A percentile compares a stretch with the other conserved stretches of the same genome.
phyloP scores from a whole-genome alignment of 768 basidiomycete species.

The Phlebiopsis gigantea region DNA sequence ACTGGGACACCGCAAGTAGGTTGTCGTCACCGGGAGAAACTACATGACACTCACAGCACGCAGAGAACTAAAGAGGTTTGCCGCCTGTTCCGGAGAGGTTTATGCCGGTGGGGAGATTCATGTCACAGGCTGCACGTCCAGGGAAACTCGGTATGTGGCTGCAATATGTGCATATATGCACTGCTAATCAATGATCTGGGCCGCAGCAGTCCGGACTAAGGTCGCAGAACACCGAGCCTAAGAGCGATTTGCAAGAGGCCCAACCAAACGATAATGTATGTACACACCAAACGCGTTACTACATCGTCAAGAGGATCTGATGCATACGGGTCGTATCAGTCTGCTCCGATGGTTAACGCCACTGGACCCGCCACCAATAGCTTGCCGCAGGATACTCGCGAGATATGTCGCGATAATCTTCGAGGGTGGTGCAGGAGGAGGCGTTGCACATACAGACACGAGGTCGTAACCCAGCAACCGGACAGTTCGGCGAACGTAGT shows the following conservation, averaged over 20 bases:
- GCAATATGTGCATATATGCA: not conserved
- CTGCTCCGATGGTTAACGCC: too few species aligned
- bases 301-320: too few species aligned
- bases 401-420: not conserved
- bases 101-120: conserved; percentile 5
- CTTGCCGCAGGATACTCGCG: not conserved
- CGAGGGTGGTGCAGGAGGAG: not conserved
- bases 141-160: not conserved
- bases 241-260: too few species aligned
- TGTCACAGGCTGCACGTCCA: conserved; percentile 15
- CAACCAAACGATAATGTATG: too few species aligned
- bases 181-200: too few species aligned
- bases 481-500: not conserved
- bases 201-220: too few species aligned
- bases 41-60: not conserved
- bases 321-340: too few species aligned
- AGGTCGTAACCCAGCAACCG: not conserved
- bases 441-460: not conserved
- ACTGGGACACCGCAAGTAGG: too few species aligned
- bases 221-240: too few species aligned
- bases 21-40: not conserved
- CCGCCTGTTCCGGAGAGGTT: conserved; percentile 7
- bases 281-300: too few species aligned
- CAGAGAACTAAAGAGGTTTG: conserved; percentile 12
- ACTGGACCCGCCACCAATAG: not conserved